phyloP scores from a whole-genome alignment of 2,329 filamentous ascomycete genomes.

The Aspergillus cejpii region DNA sequence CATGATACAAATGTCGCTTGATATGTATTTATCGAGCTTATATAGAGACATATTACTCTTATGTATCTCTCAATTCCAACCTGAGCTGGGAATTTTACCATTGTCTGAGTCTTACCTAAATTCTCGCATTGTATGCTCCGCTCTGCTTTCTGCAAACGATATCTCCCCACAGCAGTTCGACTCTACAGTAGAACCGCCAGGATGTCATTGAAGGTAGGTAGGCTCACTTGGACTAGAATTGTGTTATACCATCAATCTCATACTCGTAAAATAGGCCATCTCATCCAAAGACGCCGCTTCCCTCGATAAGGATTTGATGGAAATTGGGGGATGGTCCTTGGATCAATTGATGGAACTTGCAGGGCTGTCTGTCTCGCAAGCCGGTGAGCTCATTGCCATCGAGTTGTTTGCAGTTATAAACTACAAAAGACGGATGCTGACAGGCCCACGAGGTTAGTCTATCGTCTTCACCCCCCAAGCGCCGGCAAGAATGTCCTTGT shows the following conservation, averaged over 20 bases:
- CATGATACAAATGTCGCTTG: not conserved
- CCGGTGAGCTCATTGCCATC: slow-evolving; percentile 50
- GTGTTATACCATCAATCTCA: not conserved
- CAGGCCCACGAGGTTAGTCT: slow-evolving; percentile 53
- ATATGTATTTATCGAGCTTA: not conserved
- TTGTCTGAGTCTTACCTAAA: not conserved
- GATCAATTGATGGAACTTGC: slow-evolving; percentile 98
- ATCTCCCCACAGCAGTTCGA: slow-evolving; percentile 13
- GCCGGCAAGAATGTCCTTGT: slow-evolving; percentile 70
- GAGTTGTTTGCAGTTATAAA: not conserved
- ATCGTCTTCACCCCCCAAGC: slow-evolving; percentile 68
- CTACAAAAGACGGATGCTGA: not conserved
- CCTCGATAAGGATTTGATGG: slow-evolving; percentile 91
- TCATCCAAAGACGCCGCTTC: slow-evolving; percentile 80
- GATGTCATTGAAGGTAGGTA: slow-evolving; percentile 39
- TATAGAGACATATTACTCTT: not conserved
- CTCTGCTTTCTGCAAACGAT: slow-evolving; percentile 10
- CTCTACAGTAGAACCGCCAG: slow-evolving; percentile 28
- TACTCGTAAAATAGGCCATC: slow-evolving; percentile 56
- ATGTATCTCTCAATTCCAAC: not conserved
- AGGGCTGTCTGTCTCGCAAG: slow-evolving; percentile 86
- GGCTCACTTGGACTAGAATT: not conserved
- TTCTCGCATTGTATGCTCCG: slow-evolving; percentile 24
- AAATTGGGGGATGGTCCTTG: slow-evolving; percentile 74
- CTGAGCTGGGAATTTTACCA: not conserved